phyloP scores from a whole-genome alignment of 208 protist genomes.

The Trypanosoma grayi region DNA sequence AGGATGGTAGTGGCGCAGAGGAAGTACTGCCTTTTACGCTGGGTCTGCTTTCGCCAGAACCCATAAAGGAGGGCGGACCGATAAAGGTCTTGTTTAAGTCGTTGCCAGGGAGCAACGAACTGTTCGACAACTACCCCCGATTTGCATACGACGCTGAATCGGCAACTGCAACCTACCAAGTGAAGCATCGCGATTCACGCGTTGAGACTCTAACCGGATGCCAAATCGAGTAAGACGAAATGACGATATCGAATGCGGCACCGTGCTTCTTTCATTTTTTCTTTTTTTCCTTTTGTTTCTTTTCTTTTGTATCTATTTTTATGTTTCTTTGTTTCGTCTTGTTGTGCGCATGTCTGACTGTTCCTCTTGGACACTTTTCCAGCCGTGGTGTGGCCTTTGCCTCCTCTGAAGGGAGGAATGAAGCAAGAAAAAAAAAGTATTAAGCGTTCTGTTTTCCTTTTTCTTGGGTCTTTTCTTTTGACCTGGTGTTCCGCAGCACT shows the following conservation, averaged over 20 bases:
- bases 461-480: slow-evolving; percentile 1
- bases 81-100: slow-evolving; percentile 38
- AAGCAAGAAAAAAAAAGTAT: slow-evolving; percentile 2
- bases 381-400: neutral
- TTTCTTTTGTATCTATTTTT: neutral
- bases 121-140: slow-evolving; percentile 51
- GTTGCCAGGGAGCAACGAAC: slow-evolving; percentile 33
- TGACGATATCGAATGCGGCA: neutral
- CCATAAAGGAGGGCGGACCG: slow-evolving; percentile 32
- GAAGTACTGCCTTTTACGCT: slow-evolving; percentile 30
- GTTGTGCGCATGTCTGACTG: neutral
- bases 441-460: slow-evolving; percentile 21
- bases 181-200: slow-evolving; percentile 20
- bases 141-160: slow-evolving; percentile 37
- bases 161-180: slow-evolving; percentile 31
- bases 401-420: neutral
- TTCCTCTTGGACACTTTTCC: neutral
- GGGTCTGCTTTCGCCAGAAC: slow-evolving; percentile 44
- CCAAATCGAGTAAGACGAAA: slow-evolving; percentile 20
- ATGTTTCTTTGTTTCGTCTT: neutral
- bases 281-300: slow-evolving; percentile 13
- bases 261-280: neutral
- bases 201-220: slow-evolving; percentile 15
- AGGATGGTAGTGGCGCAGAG: slow-evolving; percentile 7
- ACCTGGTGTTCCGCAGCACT: slow-evolving; percentile 1